Conservation (phyloP, 2,329 filamentous ascomycete genomes). For the Lecanosticta acicola region DNA sequence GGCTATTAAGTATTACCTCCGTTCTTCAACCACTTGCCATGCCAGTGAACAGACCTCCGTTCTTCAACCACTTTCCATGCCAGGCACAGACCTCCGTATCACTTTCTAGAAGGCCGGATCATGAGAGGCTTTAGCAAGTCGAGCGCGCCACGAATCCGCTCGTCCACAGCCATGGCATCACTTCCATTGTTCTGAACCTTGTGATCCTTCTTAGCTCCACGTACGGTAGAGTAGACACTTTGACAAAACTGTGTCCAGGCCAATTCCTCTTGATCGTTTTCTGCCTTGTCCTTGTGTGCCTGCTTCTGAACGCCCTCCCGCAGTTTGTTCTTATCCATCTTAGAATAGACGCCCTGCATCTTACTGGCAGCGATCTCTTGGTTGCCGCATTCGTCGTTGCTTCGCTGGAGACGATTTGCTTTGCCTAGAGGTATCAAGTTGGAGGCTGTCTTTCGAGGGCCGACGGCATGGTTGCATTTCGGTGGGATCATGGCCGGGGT, state of each 20-base stretch:
- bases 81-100: too few species aligned
- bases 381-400: too few species aligned
- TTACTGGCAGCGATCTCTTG: too few species aligned
- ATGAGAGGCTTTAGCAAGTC: background rate
- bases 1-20: background rate
- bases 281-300: background rate
- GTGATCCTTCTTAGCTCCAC: background rate
- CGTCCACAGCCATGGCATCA: background rate
- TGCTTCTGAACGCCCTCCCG: background rate
- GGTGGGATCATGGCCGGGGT: background rate
- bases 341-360: too few species aligned
- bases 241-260: background rate
- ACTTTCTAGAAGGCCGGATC: too few species aligned
- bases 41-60: too few species aligned
- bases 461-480: background rate
- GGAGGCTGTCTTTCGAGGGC: background rate
- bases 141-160: background rate
- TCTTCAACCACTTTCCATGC: too few species aligned
- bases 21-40: too few species aligned
- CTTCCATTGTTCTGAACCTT: background rate
- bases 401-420: too few species aligned
- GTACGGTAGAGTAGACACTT: background rate
- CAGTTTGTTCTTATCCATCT: too few species aligned
- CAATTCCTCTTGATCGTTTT: background rate
- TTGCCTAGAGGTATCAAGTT: background rate